These are phyloP conservation scores for Juncus effusus DNA, from an alignment of 176 grass and related monocot species.

Conservation along the genomic window DNA sequence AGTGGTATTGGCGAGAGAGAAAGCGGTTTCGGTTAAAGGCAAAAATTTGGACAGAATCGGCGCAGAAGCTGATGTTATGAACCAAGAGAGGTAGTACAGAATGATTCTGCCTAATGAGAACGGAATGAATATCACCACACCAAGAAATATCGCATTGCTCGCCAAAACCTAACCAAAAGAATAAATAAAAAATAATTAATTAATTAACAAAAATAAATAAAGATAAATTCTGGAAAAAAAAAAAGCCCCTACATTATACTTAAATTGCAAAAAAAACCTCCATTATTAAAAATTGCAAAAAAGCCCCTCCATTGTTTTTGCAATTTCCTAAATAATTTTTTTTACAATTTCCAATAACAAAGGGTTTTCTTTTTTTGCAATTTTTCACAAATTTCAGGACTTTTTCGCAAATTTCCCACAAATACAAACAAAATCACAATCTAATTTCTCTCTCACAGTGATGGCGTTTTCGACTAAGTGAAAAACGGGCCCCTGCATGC, in stretches of 20 bases:
- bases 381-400: not conserved
- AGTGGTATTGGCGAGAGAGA: conserved; percentile 82
- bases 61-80: conserved; percentile 86
- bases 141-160: conserved; percentile 98
- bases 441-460: conserved; percentile 47
- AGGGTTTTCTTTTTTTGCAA: too few relatives aligned
- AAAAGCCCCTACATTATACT: too few relatives aligned
- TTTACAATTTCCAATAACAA: too few relatives aligned
- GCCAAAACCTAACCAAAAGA: conserved; percentile 70
- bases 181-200: conserved; percentile 26
- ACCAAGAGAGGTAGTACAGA: conserved; percentile 90
- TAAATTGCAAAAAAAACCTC: too few relatives aligned
- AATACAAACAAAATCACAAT: too few relatives aligned
- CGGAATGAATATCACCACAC: conserved; percentile 90
- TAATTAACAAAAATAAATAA: not conserved
- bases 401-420: not conserved
- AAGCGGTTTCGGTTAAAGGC: conserved; percentile 72
- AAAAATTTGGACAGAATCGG: conserved; percentile 71
- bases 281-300: too few relatives aligned
- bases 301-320: too few relatives aligned
- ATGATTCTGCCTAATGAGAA: conserved; percentile 96
- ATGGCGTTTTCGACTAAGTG: conserved; percentile 99
- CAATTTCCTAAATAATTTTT: too few relatives aligned
- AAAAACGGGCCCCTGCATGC: conserved; percentile 99
- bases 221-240: not conserved